These are phyloP conservation scores for Termitomyces sp. DNA, from an alignment of 768 basidiomycete species.

Conservation along the genomic window DNA sequence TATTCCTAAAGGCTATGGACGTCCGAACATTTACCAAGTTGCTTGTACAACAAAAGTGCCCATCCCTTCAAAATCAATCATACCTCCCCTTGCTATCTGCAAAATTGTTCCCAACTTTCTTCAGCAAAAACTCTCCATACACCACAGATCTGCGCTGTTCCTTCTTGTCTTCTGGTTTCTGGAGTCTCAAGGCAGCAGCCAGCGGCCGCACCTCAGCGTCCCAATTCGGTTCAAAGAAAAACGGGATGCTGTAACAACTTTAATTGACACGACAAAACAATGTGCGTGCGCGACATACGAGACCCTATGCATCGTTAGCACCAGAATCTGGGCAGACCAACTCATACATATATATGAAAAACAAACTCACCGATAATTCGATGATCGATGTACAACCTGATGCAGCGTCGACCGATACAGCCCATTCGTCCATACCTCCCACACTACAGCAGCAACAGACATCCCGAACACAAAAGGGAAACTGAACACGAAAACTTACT, in stretches of 20 bases:
- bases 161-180: slow-evolving; percentile 21
- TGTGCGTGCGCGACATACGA: slow-evolving; percentile 48
- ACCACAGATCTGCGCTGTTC: slow-evolving; percentile 40
- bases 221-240: slow-evolving; percentile 94
- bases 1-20: neutral
- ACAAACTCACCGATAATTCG: slow-evolving; percentile 58
- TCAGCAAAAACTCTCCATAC: slow-evolving; percentile 77
- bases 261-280: neutral
- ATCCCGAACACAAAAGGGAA: neutral
- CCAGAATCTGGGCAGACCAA: neutral
- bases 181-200: slow-evolving; percentile 50
- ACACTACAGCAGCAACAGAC: slow-evolving; percentile 48
- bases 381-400: slow-evolving; percentile 74
- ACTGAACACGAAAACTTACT: slow-evolving; percentile 44
- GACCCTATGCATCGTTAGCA: slow-evolving; percentile 40
- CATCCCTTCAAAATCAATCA: slow-evolving; percentile 17
- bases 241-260: slow-evolving; percentile 60
- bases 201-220: slow-evolving; percentile 67
- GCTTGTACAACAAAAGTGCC: neutral
- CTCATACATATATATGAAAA: slow-evolving; percentile 12
- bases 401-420: slow-evolving; percentile 87
- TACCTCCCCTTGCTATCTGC: slow-evolving; percentile 39
- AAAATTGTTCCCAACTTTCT: slow-evolving; percentile 78
- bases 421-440: slow-evolving; percentile 90
- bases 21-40: no score